Base-by-base conservation (phyloP, 2,329 filamentous ascomycete species). In the Hymenoscyphus occultus region DNA sequence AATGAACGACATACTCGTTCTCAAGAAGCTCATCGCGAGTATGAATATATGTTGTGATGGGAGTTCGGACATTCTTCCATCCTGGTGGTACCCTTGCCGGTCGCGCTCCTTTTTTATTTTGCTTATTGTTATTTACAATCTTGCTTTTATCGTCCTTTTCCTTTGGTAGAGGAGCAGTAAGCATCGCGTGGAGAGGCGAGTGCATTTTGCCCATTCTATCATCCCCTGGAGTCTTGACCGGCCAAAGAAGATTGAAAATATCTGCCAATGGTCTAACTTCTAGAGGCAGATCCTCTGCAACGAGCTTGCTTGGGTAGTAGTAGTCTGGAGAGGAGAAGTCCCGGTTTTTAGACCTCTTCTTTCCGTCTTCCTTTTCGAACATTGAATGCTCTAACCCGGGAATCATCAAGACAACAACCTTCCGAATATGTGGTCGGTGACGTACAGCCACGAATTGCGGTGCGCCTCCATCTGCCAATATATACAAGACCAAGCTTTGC, bases 221-320 rank as follows among this genome's bases (percentile, higher is more conserved):
- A 75, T 98, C 94, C 3, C 93, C 95, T 2, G 92, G 91, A 0
- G 92, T 90, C 75, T 87, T 90, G 65, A 97, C 86, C 10, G 93
- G 94, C 93, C 95, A 97, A 48, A 97, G 80, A 72, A 95, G 90
- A 9, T 88, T 82, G 70, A 99, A 98, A 75, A 97, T 91, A 65
- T 91, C 86, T 51, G 90, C 87, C 65, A 97, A 85, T 1, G 88
- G 86, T 74, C 86, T 81, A 45, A 92, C 72, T 12, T 82, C 80
- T 22, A 80, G 75, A 0, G 86, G 81, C 28, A 89, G 76, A 31
- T 78, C 76, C 2, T 84, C 82, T 64, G 78, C 78, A 45, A 80
- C 78, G 32, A 90, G 78, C 19, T 78, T 72, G 19, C 81, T 81
- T 1, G 86, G 87, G 71, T 86, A 85, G 74, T 84, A 88, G 71